Percentiles rank a stretch among this genome's conserved stretches.
These are phyloP conservation scores for Earliella scabrosa DNA, from an alignment of 1,284 basidiomycete genomes.

Conservation along the genomic window DNA sequence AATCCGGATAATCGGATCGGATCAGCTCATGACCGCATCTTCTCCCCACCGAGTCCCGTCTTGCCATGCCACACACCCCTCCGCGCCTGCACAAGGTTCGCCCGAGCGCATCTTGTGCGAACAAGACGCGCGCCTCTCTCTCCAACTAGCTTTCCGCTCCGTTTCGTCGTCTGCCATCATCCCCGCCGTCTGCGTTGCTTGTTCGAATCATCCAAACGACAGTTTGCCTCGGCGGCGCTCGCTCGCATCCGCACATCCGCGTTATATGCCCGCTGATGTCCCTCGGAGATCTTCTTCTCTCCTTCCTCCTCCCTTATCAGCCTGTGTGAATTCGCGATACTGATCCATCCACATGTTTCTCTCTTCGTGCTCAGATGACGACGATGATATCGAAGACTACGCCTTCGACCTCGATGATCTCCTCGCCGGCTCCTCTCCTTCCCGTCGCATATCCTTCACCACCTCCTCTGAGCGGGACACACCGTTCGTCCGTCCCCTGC, in stretches of 20 bases:
- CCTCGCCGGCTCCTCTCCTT: slow-evolving; percentile 22
- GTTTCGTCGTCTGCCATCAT: too few relatives aligned
- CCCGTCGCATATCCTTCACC: slow-evolving; percentile 36
- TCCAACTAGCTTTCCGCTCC: too few relatives aligned
- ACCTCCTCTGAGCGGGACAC: slow-evolving; percentile 35
- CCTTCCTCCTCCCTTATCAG: slow-evolving; percentile 4
- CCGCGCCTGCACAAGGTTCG: background rate
- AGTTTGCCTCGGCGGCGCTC: too few relatives aligned
- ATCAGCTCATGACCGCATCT: slow-evolving; percentile 21
- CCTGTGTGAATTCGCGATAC: slow-evolving; percentile 14
- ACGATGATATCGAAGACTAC: slow-evolving; percentile 26
- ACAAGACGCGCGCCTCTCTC: too few relatives aligned
- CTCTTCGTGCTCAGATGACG: slow-evolving; percentile 12
- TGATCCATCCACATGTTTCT: slow-evolving; percentile 15
- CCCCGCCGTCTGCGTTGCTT: too few relatives aligned
- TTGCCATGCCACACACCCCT: too few relatives aligned
- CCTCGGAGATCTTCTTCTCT: slow-evolving; percentile 1
- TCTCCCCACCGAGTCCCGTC: background rate
- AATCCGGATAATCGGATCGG: slow-evolving; percentile 21
- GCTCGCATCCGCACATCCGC: background rate
- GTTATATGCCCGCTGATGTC: background rate
- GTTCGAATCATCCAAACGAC: too few relatives aligned
- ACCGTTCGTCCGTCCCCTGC: slow-evolving; percentile 26
- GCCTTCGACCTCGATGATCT: slow-evolving; percentile 15
- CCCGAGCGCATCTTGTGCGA: too few relatives aligned